Base-by-base conservation (phyloP, 257 asterid species). In the Rubia yunnanensis region DNA sequence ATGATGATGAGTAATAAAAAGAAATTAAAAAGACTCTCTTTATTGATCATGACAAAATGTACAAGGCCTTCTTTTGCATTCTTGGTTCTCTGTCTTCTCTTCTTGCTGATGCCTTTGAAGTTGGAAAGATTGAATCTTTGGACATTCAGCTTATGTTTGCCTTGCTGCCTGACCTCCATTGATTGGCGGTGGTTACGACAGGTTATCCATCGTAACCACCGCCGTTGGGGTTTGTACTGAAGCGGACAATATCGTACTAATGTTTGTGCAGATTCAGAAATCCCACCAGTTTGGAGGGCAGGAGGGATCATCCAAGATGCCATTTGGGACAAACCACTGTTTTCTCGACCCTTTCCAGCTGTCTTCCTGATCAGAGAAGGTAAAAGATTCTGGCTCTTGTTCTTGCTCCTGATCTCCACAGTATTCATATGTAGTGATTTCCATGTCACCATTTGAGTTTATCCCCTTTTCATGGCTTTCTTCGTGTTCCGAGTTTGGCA, bases 241-340 rank as follows among this genome's bases (percentile, higher is more conserved):
- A 44, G 52, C 1, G 52, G 48, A 39, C 48, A 44, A 44, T 44
- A 44, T 44, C 5, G 50, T 44, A 44, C 52, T 44, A 44, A 44
- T 30, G 46, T 50, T 50, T 22, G 27, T 20, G 27, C 34, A 55
- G 64, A 17, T 31, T 69, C 62, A 65, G 60, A 73, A 69, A 67
- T 83, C 77, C 87, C 85, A 82, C 82, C 80, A 79, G 70, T 58
- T 81, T 34, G 79, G 67, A 66, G 74, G 64, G 65, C 68, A 72
- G 30, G 66, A 72, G 18, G 80, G 70, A 41, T 73, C 73, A 64
- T 85, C 81, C 57, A 87, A 73, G 76, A 81, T 74, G 10, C 80
- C 60, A 61, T 76, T 70, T 44, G 85, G 69, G 63, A 79, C 86
- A 41, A 82, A 82, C 46, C 79, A 74, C 1, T 77, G 76, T 23